These are phyloP conservation scores for Usnea hakonensis DNA, from an alignment of 495 filamentous ascomycete genomes.

Conservation along the genomic window DNA sequence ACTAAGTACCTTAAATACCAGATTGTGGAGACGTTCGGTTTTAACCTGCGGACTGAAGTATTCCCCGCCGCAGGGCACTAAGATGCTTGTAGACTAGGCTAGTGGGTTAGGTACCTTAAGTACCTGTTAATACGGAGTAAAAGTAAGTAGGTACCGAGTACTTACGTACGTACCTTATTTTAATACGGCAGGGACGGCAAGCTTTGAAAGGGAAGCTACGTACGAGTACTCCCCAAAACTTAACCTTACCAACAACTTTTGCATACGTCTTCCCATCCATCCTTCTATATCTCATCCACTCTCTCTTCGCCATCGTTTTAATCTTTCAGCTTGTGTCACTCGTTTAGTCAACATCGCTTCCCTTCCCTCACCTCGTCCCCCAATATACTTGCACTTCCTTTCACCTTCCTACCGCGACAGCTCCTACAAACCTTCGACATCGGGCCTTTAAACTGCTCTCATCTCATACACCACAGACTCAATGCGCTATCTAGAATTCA, in stretches of 20 bases:
- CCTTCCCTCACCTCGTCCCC: not conserved
- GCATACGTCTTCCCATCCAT: not conserved
- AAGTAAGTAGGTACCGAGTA: too few species aligned
- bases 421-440: not conserved
- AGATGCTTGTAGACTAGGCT: too few species aligned
- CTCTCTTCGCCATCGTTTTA: not conserved
- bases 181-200: too few species aligned
- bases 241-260: not conserved
- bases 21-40: not conserved
- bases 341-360: slow-evolving; percentile 7
- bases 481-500: slow-evolving; percentile 11
- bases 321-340: slow-evolving; percentile 6
- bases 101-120: too few species aligned
- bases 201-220: too few species aligned
- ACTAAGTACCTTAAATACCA: too few species aligned
- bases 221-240: not conserved
- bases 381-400: not conserved
- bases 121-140: too few species aligned
- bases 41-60: too few species aligned
- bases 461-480: not conserved
- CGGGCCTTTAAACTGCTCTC: not conserved
- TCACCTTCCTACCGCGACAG: not conserved
- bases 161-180: too few species aligned
- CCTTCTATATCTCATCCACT: not conserved
- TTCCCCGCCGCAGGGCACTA: too few species aligned